Evolutionary conservation across 495 filamentous ascomycete species (phyloP).

Genomic region (Penicillium lividum): DNA sequence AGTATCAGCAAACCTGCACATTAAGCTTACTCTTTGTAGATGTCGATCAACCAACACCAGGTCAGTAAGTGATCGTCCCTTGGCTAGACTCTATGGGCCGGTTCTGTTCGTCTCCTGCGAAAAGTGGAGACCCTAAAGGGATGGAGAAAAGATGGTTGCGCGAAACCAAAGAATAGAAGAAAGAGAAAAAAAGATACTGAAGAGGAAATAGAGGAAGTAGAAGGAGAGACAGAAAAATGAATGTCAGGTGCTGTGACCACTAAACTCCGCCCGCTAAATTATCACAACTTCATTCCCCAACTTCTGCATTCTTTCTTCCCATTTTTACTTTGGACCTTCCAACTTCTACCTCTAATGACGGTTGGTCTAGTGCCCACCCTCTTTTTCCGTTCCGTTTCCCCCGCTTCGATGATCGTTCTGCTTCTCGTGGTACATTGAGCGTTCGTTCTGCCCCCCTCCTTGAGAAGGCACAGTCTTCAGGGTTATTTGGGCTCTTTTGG

Average conservation of each 20-base stretch:
- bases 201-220: neutral
- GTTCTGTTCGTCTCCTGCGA: neutral
- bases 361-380: neutral
- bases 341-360: slow-evolving; percentile 17
- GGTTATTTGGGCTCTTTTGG: slow-evolving; percentile 30
- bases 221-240: neutral
- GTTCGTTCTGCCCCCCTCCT: slow-evolving; percentile 21
- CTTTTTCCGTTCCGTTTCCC: slow-evolving; percentile 26
- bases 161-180: neutral
- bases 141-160: slow-evolving; percentile 1
- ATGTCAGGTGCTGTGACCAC: slow-evolving; percentile 21
- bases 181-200: neutral
- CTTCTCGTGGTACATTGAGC: slow-evolving; percentile 45
- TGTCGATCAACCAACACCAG: neutral
- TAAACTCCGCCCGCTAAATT: slow-evolving; percentile 16
- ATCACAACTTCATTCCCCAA: slow-evolving; percentile 4
- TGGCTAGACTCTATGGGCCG: slow-evolving; percentile 5
- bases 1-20: too few relatives aligned
- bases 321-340: slow-evolving; percentile 6
- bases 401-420: slow-evolving; percentile 48
- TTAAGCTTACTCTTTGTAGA: too few relatives aligned
- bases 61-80: slow-evolving; percentile 4
- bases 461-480: slow-evolving; percentile 24
- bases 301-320: slow-evolving; percentile 5
- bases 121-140: slow-evolving; percentile 1